Conservation (phyloP, 2,329 filamentous ascomycete genomes). For the Lasiodiplodia citricola region DNA sequence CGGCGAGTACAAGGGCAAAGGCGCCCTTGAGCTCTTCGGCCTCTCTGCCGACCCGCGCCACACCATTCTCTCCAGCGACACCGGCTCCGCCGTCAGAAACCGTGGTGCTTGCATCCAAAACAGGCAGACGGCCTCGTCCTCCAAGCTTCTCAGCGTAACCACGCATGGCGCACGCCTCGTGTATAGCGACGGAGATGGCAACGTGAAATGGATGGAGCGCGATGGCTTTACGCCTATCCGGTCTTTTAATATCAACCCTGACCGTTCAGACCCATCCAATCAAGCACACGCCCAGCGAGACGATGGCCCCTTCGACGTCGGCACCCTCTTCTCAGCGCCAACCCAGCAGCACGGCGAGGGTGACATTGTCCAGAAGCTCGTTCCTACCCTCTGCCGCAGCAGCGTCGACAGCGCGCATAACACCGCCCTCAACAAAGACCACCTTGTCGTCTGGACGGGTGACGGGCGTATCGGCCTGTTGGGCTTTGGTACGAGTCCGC, state of each 20-base stretch:
- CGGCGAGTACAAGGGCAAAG: constrained; percentile 90
- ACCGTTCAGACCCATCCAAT: not conserved
- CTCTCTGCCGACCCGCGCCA: constrained; percentile 51
- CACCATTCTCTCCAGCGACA: constrained; percentile 38
- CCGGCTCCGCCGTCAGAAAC: constrained; percentile 35
- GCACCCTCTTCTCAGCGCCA: constrained; percentile 8
- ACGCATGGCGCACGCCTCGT: constrained; percentile 83
- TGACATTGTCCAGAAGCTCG: constrained; percentile 80
- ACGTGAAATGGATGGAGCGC: constrained; percentile 88
- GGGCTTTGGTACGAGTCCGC: constrained; percentile 46
- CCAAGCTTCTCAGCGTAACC: constrained; percentile 80
- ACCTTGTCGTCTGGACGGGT: constrained; percentile 86
- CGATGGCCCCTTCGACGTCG: constrained; percentile 67
- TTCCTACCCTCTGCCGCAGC: constrained; percentile 59
- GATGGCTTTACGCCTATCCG: constrained; percentile 68
- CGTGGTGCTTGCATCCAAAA: constrained; percentile 60
- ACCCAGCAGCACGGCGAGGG: constrained; percentile 47
- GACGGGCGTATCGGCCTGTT: constrained; percentile 77
- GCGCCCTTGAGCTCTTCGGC: constrained; percentile 86
- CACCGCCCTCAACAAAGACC: constrained; percentile 54
- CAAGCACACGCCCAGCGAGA: constrained; percentile 28
- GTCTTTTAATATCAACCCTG: constrained; percentile 62
- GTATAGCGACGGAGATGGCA: constrained; percentile 82
- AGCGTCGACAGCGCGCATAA: constrained; percentile 4
- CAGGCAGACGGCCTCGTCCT: constrained; percentile 78